Evolutionary conservation across 108 stramenopile genomes (phyloP).

Genomic region (Chaetoceros muelleri): DNA sequence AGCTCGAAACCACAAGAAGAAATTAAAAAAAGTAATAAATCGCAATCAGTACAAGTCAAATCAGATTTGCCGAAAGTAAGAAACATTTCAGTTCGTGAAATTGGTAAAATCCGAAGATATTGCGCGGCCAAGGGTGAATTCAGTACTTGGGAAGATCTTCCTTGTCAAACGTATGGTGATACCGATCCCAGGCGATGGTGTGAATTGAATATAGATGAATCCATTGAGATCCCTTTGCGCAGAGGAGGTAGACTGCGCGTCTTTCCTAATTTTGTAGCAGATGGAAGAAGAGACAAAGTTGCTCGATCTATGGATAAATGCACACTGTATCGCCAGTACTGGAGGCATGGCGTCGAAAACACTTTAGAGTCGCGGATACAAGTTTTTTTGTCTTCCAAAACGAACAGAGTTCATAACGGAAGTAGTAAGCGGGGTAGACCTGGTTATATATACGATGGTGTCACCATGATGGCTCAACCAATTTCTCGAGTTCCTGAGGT

Average conservation of each 20-base stretch:
- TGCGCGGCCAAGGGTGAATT: background rate
- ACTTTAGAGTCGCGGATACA: constrained; percentile 19
- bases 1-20: background rate
- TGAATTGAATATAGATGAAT: background rate
- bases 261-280: constrained; percentile 8
- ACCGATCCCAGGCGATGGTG: background rate
- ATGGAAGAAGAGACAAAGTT: constrained; percentile 3
- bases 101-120: background rate
- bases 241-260: constrained; percentile 19
- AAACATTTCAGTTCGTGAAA: background rate
- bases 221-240: constrained; percentile 5
- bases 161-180: background rate
- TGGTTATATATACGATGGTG: constrained; percentile 17
- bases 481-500: constrained; percentile 13
- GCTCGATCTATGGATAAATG: constrained; percentile 17
- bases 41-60: background rate
- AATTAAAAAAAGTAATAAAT: background rate
- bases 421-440: background rate
- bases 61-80: background rate
- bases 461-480: constrained; percentile 18
- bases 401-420: background rate
- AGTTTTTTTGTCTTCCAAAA: constrained; percentile 20
- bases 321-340: constrained; percentile 21
- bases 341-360: constrained; percentile 4
- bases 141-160: background rate